A percentile compares a stretch with the other conserved stretches of the same genome.
Evolutionary conservation across 2,329 filamentous ascomycete species (phyloP).

Genomic region (Arthrobotrys sphaeroides): DNA sequence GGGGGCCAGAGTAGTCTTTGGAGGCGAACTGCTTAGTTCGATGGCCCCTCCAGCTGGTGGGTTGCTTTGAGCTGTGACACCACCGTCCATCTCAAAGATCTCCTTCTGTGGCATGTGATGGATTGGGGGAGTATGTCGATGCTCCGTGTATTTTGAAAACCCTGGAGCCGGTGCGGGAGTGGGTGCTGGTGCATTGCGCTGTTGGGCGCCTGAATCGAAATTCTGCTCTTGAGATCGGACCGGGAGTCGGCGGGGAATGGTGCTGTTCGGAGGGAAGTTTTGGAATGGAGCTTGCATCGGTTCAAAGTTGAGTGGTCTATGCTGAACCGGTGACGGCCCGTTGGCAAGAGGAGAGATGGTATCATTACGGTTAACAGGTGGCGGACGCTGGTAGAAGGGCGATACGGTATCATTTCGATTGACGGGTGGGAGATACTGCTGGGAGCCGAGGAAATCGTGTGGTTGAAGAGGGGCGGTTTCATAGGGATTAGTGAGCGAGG

Average conservation of each 20-base stretch:
- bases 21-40: slow-evolving; percentile 27
- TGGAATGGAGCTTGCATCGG: slow-evolving; percentile 28
- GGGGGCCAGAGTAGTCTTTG: background rate
- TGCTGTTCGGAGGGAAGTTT: slow-evolving; percentile 10
- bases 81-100: slow-evolving; percentile 51
- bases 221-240: slow-evolving; percentile 43
- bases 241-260: slow-evolving; percentile 27
- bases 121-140: slow-evolving; percentile 46
- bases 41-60: slow-evolving; percentile 6
- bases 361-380: slow-evolving; percentile 43
- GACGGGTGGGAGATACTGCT: slow-evolving; percentile 25
- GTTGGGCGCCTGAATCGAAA: slow-evolving; percentile 8
- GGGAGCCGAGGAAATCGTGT: slow-evolving; percentile 43
- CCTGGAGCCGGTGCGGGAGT: slow-evolving; percentile 30
- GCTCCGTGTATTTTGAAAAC: slow-evolving; percentile 42
- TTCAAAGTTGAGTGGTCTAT: slow-evolving; percentile 23
- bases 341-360: slow-evolving; percentile 28
- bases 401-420: slow-evolving; percentile 46
- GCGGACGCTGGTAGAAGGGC: slow-evolving; percentile 41
- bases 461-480: slow-evolving; percentile 40
- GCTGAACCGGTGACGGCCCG: slow-evolving; percentile 21
- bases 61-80: slow-evolving; percentile 7
- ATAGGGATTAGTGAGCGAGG: slow-evolving; percentile 49
- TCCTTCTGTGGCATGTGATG: slow-evolving; percentile 49
- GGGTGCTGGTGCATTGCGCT: slow-evolving; percentile 19